Base-by-base conservation (phyloP, 345 rosid species). In the Turritis glabra region DNA sequence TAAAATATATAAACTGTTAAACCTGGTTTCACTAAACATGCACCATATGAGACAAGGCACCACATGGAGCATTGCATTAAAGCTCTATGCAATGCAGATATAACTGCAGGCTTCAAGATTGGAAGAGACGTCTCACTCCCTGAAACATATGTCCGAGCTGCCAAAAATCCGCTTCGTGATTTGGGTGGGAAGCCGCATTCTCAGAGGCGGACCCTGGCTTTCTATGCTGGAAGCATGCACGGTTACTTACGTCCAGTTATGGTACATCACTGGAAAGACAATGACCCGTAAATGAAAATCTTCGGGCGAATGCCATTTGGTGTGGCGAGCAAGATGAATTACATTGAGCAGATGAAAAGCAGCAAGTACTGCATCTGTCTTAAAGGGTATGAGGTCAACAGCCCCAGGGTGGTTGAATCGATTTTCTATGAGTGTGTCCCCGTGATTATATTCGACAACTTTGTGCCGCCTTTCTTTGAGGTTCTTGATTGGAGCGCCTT, bases 41-140 rank as follows among this genome's bases (percentile, higher is more conserved):
- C 98, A 69, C 98, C 98, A 13, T 94, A 89, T n/a, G 97, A 94
- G 69, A 89, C 98, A 23, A 87, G 97, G 75, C 97, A 88, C 81
- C 98, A 94, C 79, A 94, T 94, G 98, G 98, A 94, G 72, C 91
- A 87, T 33, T 89, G 98, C 83, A 86, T 94, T 69, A 94, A 91
- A 82, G 96, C 97, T 43, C 84, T 94, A 25, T 94, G 98, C 90
- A 94, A 94, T 75, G 97, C 98, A 2, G 98, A 93, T 46, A 80
- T 89, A 10, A 93, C 95, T 1, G 82, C 80, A 32, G 97, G 95
- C 27, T 93, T 87, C 85, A 93, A 93, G 81, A 82, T 93, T n/a
- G 98, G 98, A 64, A 86, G 96, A 79, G 98, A 94, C 63, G 84
- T 89, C 63, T 94, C 98, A 22, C 93, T 94, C 26, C 97, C 98